phyloP scores from a whole-genome alignment of 1,284 basidiomycete species.

The Neonothopanus nambi region DNA sequence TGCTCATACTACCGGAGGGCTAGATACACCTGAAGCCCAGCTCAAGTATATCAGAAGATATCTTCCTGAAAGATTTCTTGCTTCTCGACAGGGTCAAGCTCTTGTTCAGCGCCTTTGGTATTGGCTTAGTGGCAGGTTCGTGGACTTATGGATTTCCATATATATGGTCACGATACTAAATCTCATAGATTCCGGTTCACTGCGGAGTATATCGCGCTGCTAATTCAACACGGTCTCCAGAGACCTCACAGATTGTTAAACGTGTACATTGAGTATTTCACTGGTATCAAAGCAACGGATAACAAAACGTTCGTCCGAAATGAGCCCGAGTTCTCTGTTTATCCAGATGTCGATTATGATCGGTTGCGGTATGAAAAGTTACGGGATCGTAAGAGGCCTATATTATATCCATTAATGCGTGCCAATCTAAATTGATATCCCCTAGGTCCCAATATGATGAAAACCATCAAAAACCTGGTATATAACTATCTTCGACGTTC shows the following conservation, averaged over 20 bases:
- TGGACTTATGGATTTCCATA: background rate
- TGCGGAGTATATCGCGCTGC: conserved; percentile 3
- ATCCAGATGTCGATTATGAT: too few species aligned
- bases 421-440: too few species aligned
- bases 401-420: too few species aligned
- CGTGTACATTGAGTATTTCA: background rate
- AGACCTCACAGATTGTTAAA: conserved; percentile 5
- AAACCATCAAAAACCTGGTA: too few species aligned
- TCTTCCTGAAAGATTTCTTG: conserved; percentile 2
- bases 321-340: too few species aligned
- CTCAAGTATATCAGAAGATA: conserved; percentile 3
- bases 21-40: conserved; percentile 3
- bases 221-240: conserved; percentile 5
- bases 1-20: conserved; percentile 4
- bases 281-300: background rate
- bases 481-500: too few species aligned
- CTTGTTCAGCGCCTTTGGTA: conserved; percentile 11
- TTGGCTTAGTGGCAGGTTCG: conserved; percentile 14
- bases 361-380: too few species aligned
- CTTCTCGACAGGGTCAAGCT: background rate
- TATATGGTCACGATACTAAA: background rate
- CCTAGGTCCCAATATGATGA: too few species aligned
- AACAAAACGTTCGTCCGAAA: too few species aligned
- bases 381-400: too few species aligned
- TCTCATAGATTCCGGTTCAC: conserved; percentile 9